A percentile compares a stretch with the other conserved stretches of the same genome.
phyloP scores from a whole-genome alignment of 2,329 filamentous ascomycete species.

The Fusarium nelsonii region DNA sequence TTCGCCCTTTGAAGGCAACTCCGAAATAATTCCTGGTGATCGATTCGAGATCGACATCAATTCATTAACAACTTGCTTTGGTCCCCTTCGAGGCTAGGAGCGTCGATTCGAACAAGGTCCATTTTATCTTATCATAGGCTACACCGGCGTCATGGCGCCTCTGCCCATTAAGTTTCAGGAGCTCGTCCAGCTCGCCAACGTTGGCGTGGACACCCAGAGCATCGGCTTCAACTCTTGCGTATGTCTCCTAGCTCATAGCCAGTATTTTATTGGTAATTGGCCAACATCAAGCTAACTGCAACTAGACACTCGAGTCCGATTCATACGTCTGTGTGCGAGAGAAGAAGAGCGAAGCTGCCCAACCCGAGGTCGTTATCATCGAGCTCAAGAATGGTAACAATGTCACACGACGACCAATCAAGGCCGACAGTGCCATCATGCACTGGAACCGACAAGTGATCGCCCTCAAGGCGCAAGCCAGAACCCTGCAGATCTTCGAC shows the following conservation, averaged over 20 bases:
- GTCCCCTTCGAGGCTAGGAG: conserved; percentile 42
- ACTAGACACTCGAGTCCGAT: conserved; percentile 96
- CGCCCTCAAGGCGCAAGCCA: conserved; percentile 91
- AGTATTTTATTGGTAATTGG: neutral
- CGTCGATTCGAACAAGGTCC: conserved; percentile 44
- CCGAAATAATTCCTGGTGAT: conserved; percentile 43
- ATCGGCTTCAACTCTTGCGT: conserved; percentile 87
- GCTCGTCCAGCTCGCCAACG: conserved; percentile 76
- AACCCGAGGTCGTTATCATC: conserved; percentile 95
- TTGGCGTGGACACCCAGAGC: conserved; percentile 61
- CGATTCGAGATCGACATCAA: conserved; percentile 46
- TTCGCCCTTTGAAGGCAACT: conserved; percentile 43
- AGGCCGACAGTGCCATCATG: conserved; percentile 99
- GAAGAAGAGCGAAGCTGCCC: conserved; percentile 85
- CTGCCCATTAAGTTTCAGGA: conserved; percentile 95
- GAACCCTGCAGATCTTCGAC: conserved; percentile 98
- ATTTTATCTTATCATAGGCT: conserved; percentile 46
- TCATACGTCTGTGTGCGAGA: conserved; percentile 96
- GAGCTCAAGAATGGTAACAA: conserved; percentile 98
- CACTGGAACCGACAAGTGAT: conserved; percentile 98
- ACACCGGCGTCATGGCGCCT: conserved; percentile 68
- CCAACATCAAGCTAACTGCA: conserved; percentile 39
- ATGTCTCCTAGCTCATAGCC: conserved; percentile 54
- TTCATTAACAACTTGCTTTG: conserved; percentile 20
- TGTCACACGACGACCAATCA: conserved; percentile 93